Percentiles rank a stretch among this genome's conserved stretches.
These are phyloP conservation scores for Allodekkera sacchari DNA, from an alignment of 805 yeast species.

Conservation along the genomic window DNA sequence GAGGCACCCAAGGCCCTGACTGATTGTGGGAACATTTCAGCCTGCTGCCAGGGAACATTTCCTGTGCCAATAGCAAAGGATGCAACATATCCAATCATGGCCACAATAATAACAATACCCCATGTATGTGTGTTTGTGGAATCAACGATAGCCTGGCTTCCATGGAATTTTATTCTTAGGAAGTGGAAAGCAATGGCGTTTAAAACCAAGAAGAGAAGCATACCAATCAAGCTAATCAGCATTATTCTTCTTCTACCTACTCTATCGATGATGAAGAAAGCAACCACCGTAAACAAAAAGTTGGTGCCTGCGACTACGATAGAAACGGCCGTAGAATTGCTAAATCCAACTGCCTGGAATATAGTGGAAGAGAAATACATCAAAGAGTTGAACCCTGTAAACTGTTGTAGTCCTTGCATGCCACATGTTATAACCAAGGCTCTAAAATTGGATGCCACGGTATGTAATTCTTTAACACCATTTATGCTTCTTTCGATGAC, in stretches of 20 bases:
- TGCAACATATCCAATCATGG: conserved; percentile 83
- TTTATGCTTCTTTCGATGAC: conserved; percentile 43
- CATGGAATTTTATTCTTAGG: conserved; percentile 54
- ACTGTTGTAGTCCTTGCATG: conserved; percentile 91
- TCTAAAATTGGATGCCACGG: conserved; percentile 70
- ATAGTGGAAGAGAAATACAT: conserved; percentile 93
- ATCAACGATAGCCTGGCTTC: conserved; percentile 32
- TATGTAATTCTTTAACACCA: conserved; percentile 56
- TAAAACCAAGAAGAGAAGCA: conserved; percentile 66
- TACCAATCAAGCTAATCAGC: conserved; percentile 70
- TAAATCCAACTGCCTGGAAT: conserved; percentile 83
- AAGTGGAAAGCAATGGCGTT: conserved; percentile 91
- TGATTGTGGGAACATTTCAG: conserved; percentile 87
- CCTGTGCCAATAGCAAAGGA: conserved; percentile 92
- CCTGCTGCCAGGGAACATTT: conserved; percentile 97
- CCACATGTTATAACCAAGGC: conserved; percentile 89
- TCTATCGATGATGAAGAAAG: conserved; percentile 77
- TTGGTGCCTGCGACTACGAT: conserved; percentile 90
- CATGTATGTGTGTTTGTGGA: conserved; percentile 59
- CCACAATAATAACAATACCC: conserved; percentile 80
- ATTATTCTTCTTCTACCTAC: conserved; percentile 84
- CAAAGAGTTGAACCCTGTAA: conserved; percentile 91
- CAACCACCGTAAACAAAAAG: conserved; percentile 77
- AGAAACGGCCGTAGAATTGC: conserved; percentile 89
- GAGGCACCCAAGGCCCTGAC: conserved; percentile 91